Evolutionary conservation across 352 stramenopile genomes (phyloP).

Genomic region (Phytophthora litchii): DNA sequence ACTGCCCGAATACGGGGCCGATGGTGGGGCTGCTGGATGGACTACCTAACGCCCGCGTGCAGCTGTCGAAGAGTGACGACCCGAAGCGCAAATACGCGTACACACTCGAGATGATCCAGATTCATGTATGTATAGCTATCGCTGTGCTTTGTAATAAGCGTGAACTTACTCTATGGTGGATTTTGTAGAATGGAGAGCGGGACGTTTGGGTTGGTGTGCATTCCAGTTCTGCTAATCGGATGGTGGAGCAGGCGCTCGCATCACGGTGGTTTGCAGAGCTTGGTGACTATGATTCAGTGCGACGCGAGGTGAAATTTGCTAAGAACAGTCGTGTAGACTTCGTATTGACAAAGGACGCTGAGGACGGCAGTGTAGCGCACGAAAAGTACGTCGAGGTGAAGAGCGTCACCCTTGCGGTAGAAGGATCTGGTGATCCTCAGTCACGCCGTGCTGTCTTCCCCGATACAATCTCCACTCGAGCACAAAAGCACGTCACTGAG

Average conservation of each 20-base stretch:
- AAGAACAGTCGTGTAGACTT: slow-evolving; percentile 88
- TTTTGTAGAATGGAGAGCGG: slow-evolving; percentile 63
- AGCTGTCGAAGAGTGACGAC: slow-evolving; percentile 78
- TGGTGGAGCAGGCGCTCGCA: slow-evolving; percentile 71
- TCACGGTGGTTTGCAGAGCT: slow-evolving; percentile 74
- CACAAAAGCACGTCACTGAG: slow-evolving; percentile 79
- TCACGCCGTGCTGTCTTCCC: slow-evolving; percentile 72
- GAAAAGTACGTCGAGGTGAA: slow-evolving; percentile 88
- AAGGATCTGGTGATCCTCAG: slow-evolving; percentile 1
- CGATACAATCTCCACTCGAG: slow-evolving; percentile 76
- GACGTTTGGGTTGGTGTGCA: slow-evolving; percentile 83
- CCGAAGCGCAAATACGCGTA: slow-evolving; percentile 85
- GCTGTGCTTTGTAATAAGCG: neutral
- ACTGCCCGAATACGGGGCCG: slow-evolving; percentile 84
- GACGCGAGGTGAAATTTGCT: slow-evolving; percentile 80
- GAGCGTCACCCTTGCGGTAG: slow-evolving; percentile 71
- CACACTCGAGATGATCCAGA: slow-evolving; percentile 85
- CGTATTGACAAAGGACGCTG: slow-evolving; percentile 53
- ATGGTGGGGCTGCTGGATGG: slow-evolving; percentile 82
- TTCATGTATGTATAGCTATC: slow-evolving; percentile 57
- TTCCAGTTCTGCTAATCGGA: slow-evolving; percentile 76
- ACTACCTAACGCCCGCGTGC: slow-evolving; percentile 60
- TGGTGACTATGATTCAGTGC: slow-evolving; percentile 53
- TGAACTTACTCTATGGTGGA: neutral
- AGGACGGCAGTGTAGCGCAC: slow-evolving; percentile 38